Conservation (phyloP, 352 stramenopile genomes). For the Phytophthora pinifolia region DNA sequence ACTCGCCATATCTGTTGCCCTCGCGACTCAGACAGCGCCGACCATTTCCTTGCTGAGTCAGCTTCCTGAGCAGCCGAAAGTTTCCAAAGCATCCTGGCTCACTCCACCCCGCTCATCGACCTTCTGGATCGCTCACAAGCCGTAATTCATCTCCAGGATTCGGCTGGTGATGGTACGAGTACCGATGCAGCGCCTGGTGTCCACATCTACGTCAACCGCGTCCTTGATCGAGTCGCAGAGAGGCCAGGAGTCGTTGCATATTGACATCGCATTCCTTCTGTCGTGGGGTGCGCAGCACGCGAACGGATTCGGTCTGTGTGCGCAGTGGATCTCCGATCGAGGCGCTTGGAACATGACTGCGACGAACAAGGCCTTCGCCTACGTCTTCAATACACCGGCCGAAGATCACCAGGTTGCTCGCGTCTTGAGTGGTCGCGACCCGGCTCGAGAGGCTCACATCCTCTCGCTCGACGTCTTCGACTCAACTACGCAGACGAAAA, state of each 20-base stretch:
- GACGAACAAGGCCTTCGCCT: slow-evolving; percentile 25
- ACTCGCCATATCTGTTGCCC: slow-evolving; percentile 12
- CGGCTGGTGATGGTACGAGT: not conserved
- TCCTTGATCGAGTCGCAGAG: slow-evolving; percentile 11
- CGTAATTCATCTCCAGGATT: not conserved
- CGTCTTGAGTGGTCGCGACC: slow-evolving; percentile 15
- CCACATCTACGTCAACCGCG: slow-evolving; percentile 10
- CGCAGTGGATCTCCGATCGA: slow-evolving; percentile 16
- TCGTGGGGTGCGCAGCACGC: slow-evolving; percentile 19
- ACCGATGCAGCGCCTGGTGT: not conserved
- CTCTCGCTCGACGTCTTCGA: slow-evolving; percentile 2
- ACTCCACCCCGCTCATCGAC: slow-evolving; percentile 12
- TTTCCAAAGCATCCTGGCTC: not conserved
- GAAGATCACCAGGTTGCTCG: slow-evolving; percentile 8
- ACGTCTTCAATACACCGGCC: not conserved
- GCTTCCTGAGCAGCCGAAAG: not conserved
- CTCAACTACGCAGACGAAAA: slow-evolving; percentile 8
- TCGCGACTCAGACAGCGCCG: slow-evolving; percentile 1
- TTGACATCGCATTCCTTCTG: slow-evolving; percentile 30
- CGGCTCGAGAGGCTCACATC: not conserved
- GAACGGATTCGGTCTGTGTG: slow-evolving; percentile 2
- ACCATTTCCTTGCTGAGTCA: slow-evolving; percentile 15
- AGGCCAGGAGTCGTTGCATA: slow-evolving; percentile 5
- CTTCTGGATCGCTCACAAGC: not conserved
- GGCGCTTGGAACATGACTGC: slow-evolving; percentile 18